Percentiles rank a stretch among this genome's conserved stretches.
These are phyloP conservation scores for Nicotiana obtusifolia DNA, from an alignment of 257 asterid species.

Conservation along the genomic window DNA sequence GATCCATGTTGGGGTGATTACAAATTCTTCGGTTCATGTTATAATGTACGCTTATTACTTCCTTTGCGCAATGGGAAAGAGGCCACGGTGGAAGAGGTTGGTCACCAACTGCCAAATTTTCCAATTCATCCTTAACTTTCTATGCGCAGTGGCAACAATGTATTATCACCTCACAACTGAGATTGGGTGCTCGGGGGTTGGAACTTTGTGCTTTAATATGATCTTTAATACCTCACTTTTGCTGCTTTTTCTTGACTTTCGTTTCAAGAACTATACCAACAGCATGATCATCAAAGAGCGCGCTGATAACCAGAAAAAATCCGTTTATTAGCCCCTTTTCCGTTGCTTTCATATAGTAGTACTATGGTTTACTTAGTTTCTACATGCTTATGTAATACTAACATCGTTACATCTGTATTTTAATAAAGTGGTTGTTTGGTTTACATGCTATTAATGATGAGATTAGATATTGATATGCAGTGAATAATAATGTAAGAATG, in stretches of 20 bases:
- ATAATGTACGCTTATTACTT: conserved; percentile 73
- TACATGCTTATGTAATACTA: too few relatives aligned
- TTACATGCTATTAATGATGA: too few relatives aligned
- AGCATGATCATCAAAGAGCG: conserved; percentile 4
- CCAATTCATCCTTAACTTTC: conserved; percentile 64
- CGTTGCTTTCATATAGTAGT: too few relatives aligned
- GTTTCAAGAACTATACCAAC: conserved; percentile 49
- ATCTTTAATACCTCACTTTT: conserved; percentile 62
- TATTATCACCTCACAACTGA: conserved; percentile 44
- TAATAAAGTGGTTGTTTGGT: too few relatives aligned
- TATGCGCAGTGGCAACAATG: conserved; percentile 53
- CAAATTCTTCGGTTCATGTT: conserved; percentile 78
- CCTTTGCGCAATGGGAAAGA: conserved; percentile 44
- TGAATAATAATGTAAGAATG: too few relatives aligned
- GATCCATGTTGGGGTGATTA: conserved; percentile 66
- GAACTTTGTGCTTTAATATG: conserved; percentile 68
- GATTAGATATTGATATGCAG: too few relatives aligned
- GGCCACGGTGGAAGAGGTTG: conserved; percentile 74
- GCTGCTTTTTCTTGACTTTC: conserved; percentile 55
- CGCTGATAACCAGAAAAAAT: too few relatives aligned
- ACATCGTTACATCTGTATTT: too few relatives aligned
- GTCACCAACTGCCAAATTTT: conserved; percentile 73
- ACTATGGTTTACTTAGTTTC: too few relatives aligned
- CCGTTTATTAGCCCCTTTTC: too few relatives aligned
- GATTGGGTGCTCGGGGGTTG: conserved; percentile 62